Evolutionary conservation across 176 grass and related monocot genomes (phyloP).

Genomic region (Thalia dealbata): DNA sequence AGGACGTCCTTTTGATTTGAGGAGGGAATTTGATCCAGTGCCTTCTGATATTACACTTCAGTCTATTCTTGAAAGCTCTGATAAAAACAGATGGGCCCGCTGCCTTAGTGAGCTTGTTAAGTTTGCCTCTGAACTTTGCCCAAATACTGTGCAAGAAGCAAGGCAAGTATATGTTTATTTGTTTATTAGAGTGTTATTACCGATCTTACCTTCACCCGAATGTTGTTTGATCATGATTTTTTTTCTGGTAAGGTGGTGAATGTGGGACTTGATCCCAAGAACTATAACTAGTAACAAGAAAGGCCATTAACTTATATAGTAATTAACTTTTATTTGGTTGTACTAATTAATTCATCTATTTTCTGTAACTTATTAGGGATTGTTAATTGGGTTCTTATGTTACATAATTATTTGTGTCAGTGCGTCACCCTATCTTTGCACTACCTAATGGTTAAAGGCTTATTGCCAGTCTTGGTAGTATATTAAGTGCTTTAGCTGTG

Average conservation of each 20-base stretch:
- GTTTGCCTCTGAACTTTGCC: slow-evolving; percentile 88
- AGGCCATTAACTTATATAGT: too few relatives aligned
- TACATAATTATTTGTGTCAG: not conserved
- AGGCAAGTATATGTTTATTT: slow-evolving; percentile 48
- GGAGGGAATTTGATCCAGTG: slow-evolving; percentile 85
- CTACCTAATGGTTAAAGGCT: not conserved
- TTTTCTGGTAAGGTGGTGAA: too few relatives aligned
- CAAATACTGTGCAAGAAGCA: slow-evolving; percentile 74
- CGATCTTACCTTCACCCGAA: too few relatives aligned
- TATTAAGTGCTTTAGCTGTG: not conserved
- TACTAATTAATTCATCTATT: not conserved
- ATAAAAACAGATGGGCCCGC: slow-evolving; percentile 90
- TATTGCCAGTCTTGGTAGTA: not conserved
- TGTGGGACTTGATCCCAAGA: too few relatives aligned
- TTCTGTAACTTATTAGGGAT: not conserved
- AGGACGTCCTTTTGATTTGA: slow-evolving; percentile 79
- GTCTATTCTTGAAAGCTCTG: slow-evolving; percentile 78
- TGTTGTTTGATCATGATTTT: too few relatives aligned
- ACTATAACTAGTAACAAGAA: too few relatives aligned
- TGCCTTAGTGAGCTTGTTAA: slow-evolving; percentile 97
- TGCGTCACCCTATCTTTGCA: not conserved
- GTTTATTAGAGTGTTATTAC: not conserved
- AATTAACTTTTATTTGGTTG: not conserved
- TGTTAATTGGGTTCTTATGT: not conserved
- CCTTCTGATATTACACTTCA: slow-evolving; percentile 89